phyloP scores from a whole-genome alignment of 495 filamentous ascomycete genomes.

The Friedmanniomyces endolithicus region DNA sequence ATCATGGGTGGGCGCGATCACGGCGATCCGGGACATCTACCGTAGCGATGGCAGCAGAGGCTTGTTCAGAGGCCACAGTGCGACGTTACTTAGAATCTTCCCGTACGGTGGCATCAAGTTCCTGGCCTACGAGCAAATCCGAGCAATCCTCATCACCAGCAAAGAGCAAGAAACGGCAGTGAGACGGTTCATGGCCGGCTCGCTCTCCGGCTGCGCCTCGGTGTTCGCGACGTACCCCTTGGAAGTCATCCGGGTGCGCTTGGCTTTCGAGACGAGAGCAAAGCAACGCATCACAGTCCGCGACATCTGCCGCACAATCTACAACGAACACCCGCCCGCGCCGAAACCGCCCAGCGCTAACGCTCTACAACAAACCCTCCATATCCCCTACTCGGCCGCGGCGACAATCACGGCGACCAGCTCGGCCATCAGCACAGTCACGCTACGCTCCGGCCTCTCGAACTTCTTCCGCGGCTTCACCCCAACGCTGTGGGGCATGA shows the following conservation, averaged over 20 bases:
- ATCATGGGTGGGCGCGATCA: slow-evolving; percentile 65
- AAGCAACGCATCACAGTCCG: slow-evolving; percentile 51
- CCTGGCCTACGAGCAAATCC: slow-evolving; percentile 90
- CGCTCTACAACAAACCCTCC: not conserved
- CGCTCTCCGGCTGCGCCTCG: slow-evolving; percentile 70
- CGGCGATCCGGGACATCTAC: slow-evolving; percentile 75
- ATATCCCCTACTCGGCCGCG: slow-evolving; percentile 26
- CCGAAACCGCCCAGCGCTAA: slow-evolving; percentile 8
- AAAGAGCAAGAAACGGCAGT: slow-evolving; percentile 64
- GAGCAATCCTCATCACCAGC: slow-evolving; percentile 55
- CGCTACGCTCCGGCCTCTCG: slow-evolving; percentile 53
- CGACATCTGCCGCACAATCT: slow-evolving; percentile 70
- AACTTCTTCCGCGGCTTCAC: slow-evolving; percentile 96
- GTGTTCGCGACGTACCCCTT: slow-evolving; percentile 94
- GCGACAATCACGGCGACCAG: slow-evolving; percentile 31
- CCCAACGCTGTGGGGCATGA: slow-evolving; percentile 80
- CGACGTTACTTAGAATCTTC: slow-evolving; percentile 87
- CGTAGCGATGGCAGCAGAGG: slow-evolving; percentile 57
- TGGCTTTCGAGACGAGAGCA: slow-evolving; percentile 81
- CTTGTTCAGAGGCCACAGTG: slow-evolving; percentile 85
- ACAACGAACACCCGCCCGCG: slow-evolving; percentile 49
- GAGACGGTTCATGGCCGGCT: slow-evolving; percentile 66
- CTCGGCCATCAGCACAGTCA: slow-evolving; percentile 32
- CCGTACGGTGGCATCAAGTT: slow-evolving; percentile 97
- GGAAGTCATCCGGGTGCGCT: slow-evolving; percentile 79